phyloP scores from a whole-genome alignment of 2,329 filamentous ascomycete genomes.

The Aureobasidium zeae region DNA sequence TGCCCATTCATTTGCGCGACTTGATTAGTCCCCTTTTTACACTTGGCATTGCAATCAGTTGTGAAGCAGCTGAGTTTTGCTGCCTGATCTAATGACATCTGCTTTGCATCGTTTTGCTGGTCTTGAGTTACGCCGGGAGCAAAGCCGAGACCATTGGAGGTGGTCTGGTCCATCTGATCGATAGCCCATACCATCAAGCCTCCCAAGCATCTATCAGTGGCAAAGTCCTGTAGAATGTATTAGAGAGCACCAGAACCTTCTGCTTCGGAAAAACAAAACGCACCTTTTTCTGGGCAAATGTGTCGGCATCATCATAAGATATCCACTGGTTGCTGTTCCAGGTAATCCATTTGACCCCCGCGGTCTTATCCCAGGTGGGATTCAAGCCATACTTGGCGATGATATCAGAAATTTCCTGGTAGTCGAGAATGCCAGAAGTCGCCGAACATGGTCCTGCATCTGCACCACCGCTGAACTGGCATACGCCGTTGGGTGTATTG shows the following conservation, averaged over 20 bases:
- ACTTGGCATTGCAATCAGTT: slow-evolving; percentile 23
- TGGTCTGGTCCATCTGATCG: slow-evolving; percentile 16
- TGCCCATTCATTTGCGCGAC: slow-evolving; percentile 28
- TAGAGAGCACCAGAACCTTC: no score
- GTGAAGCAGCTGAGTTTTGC: slow-evolving; percentile 19
- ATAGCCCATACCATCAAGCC: slow-evolving; percentile 25
- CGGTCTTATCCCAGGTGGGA: slow-evolving; percentile 18
- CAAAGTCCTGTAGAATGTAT: no score
- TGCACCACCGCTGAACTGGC: slow-evolving; percentile 18
- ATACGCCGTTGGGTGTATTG: slow-evolving; percentile 17
- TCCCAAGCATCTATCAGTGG: slow-evolving; percentile 24
- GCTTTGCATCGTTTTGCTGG: slow-evolving; percentile 19
- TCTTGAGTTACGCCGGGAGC: slow-evolving; percentile 10
- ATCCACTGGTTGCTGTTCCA: slow-evolving; percentile 33
- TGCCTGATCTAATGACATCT: slow-evolving; percentile 15
- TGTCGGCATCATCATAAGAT: slow-evolving; percentile 30
- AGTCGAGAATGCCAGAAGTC: slow-evolving; percentile 18
- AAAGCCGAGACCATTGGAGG: background rate
- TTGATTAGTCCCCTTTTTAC: slow-evolving; percentile 23
- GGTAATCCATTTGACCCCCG: slow-evolving; percentile 24
- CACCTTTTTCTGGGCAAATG: slow-evolving; percentile 31
- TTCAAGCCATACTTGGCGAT: slow-evolving; percentile 16
- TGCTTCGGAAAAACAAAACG: no score
- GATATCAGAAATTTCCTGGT: slow-evolving; percentile 22
- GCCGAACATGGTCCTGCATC: slow-evolving; percentile 24